These are phyloP conservation scores for Hypoxylon trugodes DNA, from an alignment of 495 filamentous ascomycete species.

Conservation along the genomic window DNA sequence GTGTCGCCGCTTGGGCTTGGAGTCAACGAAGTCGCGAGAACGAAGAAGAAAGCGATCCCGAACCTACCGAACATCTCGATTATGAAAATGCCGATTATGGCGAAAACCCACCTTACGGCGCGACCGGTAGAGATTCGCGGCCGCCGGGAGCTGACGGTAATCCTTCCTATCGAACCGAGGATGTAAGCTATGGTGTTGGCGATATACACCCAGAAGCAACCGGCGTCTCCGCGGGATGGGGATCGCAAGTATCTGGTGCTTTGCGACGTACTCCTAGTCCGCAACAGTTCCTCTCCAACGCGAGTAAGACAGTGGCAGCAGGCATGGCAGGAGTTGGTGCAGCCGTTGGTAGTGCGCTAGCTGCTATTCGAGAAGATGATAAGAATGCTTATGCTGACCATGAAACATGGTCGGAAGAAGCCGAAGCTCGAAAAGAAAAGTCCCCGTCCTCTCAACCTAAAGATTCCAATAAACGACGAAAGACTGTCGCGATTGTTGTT, in stretches of 20 bases:
- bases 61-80: slow-evolving; percentile 54
- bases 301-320: slow-evolving; percentile 76
- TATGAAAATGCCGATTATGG: slow-evolving; percentile 60
- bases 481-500: slow-evolving; percentile 84
- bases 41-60: slow-evolving; percentile 59
- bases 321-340: slow-evolving; percentile 86
- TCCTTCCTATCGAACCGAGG: slow-evolving; percentile 44
- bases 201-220: slow-evolving; percentile 45
- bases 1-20: slow-evolving; percentile 91
- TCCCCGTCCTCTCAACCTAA: slow-evolving; percentile 35
- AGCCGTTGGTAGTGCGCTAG: slow-evolving; percentile 78
- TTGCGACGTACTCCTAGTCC: slow-evolving; percentile 87
- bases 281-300: slow-evolving; percentile 84
- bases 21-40: slow-evolving; percentile 81
- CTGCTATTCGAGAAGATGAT: slow-evolving; percentile 85
- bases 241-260: slow-evolving; percentile 82
- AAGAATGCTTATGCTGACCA: slow-evolving; percentile 82
- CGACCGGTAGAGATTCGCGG: slow-evolving; percentile 50
- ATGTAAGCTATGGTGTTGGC: slow-evolving; percentile 48
- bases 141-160: slow-evolving; percentile 47
- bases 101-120: slow-evolving; percentile 63
- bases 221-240: slow-evolving; percentile 63
- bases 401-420: slow-evolving; percentile 84
- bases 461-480: slow-evolving; percentile 61
- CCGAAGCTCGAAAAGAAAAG: slow-evolving; percentile 59